Base-by-base conservation (phyloP, 2,329 filamentous ascomycete species). In the Cladosporium austrohemisphaericum region DNA sequence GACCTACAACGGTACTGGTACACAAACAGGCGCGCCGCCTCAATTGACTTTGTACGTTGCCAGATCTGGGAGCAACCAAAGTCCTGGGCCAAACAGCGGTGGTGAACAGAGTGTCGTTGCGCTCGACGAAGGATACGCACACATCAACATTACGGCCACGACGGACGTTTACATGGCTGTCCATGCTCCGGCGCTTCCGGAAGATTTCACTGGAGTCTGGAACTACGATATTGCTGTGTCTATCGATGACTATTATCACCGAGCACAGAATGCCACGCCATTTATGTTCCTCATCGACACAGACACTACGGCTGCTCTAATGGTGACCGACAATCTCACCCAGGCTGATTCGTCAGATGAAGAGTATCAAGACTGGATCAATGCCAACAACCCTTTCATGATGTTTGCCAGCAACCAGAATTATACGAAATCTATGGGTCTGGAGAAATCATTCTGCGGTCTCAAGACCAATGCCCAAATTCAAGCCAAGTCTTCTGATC, bases 161-260 rank as follows among this genome's bases (percentile, higher is more conserved):
- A 76, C 74, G 9, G 80, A 88, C 60, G 75, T 96, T 3, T 95
- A 86, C 61, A 77, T 98, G 53, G 83, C 84, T 2, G 76, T 98
- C 4, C 74, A 78, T 18, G 90, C 90, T 0, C 85, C 86, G 0
- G 79, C 81, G 29, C 71, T 85, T 8, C 77, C 83, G 0, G 61
- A 68, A 0, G 73, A 75, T 11, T 85, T 84, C 54, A 68, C 73
- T 1, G 86, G 85, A 2, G 73, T 74, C 4, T 98, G 89, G 75
- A 86, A 84, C 52, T 91, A 91, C 58, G 77, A 94, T 60, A 71
- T 98, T 18, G 89, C 88, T 1, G 86, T 81, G 4, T 96, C 91
- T 1, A 82, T 84, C n/a, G 85, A 95, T 59, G 78, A 73, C 1
- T 86, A 78, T 52, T 96, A 88, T 64, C 85, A 94, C 68, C 76